A percentile compares a stretch with the other conserved stretches of the same genome.
These are phyloP conservation scores for Rhizophora apiculata DNA, from an alignment of 345 rosid genomes.

Conservation along the genomic window DNA sequence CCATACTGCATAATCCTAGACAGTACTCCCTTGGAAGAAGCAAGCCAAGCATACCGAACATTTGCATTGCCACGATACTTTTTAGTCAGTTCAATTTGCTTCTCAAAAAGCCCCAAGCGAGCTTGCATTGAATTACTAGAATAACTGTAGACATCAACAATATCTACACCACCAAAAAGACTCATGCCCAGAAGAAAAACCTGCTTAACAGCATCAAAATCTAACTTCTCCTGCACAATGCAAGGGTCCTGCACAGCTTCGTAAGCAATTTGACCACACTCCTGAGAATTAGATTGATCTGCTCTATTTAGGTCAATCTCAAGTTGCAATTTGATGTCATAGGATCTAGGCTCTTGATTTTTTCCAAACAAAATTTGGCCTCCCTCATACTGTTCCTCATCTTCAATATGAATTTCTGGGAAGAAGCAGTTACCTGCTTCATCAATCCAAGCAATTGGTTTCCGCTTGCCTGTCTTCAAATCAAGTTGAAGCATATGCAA, in stretches of 20 bases:
- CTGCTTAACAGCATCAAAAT: constrained; percentile 42
- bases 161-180: constrained; percentile 38
- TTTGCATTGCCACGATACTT: constrained; percentile 75
- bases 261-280: not conserved
- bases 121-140: constrained; percentile 39
- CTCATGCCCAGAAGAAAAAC: constrained; percentile 54
- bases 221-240: constrained; percentile 29
- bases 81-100: constrained; percentile 66
- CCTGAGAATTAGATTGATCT: constrained; percentile 43
- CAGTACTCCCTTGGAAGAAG: constrained; percentile 49
- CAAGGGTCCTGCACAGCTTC: constrained; percentile 10
- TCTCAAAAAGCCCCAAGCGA: constrained; percentile 66
- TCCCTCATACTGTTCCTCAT: constrained; percentile 24
- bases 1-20: constrained; percentile 48
- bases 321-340: constrained; percentile 74
- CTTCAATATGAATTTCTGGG: constrained; percentile 52
- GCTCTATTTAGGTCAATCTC: constrained; percentile 69
- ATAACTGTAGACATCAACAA: constrained; percentile 45
- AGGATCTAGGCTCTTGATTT: constrained; percentile 17
- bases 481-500: constrained; percentile 73
- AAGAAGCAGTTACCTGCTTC: constrained; percentile 69
- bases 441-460: constrained; percentile 95
- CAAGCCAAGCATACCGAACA: constrained; percentile 87
- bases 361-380: no score
- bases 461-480: constrained; percentile 55